phyloP scores from a whole-genome alignment of 2,329 filamentous ascomycete genomes.

The Hortaea werneckii region DNA sequence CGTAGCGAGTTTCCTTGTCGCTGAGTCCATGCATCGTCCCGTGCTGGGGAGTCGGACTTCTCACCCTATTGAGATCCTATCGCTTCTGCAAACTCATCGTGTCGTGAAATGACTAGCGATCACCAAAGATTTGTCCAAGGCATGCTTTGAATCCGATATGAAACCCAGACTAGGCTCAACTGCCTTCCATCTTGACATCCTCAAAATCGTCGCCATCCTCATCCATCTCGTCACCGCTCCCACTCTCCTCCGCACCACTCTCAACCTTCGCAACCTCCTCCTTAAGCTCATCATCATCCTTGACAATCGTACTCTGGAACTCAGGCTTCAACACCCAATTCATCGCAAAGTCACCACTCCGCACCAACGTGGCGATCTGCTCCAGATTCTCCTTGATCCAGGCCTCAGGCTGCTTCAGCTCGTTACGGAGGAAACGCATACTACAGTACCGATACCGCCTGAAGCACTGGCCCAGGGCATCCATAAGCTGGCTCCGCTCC shows the following conservation, averaged over 20 bases:
- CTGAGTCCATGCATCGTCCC: too few relatives aligned
- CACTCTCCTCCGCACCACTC: conserved; percentile 31
- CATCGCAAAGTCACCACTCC: conserved; percentile 74
- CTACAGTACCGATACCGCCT: conserved; percentile 82
- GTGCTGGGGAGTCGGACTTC: too few relatives aligned
- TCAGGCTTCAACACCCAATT: conserved; percentile 72
- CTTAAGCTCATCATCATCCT: conserved; percentile 30
- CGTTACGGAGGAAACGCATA: conserved; percentile 72
- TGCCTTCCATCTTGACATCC: conserved; percentile 23
- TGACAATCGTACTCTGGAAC: conserved; percentile 41
- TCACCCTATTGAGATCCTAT: too few relatives aligned
- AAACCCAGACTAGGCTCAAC: not conserved
- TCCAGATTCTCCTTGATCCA: conserved; percentile 80
- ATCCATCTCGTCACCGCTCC: conserved; percentile 41
- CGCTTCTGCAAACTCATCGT: too few relatives aligned
- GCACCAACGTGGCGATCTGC: conserved; percentile 71
- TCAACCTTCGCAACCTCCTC: conserved; percentile 35
- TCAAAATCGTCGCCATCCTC: conserved; percentile 39
- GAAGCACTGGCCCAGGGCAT: conserved; percentile 76
- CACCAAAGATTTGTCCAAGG: too few relatives aligned
- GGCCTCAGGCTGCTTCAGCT: conserved; percentile 79
- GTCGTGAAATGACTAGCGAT: too few relatives aligned
- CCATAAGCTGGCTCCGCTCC: conserved; percentile 76
- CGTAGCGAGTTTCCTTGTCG: too few relatives aligned
- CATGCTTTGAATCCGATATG: too few relatives aligned